Base-by-base conservation (phyloP, 805 yeast genomes). In the Barnettozyma californica region DNA sequence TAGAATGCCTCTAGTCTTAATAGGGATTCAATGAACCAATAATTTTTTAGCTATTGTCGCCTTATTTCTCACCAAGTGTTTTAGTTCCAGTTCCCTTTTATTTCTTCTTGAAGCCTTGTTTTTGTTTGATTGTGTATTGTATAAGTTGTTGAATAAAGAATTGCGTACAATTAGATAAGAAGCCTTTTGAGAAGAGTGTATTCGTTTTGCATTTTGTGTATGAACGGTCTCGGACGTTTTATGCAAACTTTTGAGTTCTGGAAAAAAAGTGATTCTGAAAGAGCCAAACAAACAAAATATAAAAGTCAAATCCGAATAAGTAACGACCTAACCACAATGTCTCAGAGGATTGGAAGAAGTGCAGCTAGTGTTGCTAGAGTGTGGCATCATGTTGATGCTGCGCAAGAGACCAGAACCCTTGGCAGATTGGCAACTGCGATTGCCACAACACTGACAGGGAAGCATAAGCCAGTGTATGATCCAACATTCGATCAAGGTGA, bases 301-400 rank as follows among this genome's bases (percentile, higher is more conserved):
- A 29, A 13, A 29, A n/a, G n/a, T 13, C 33, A 29, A 29, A 16
- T 9, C 21, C 16, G 6, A 18, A 16, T 9, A 35, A 35, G 13
- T 18, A 18, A 35, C 38, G 14, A 9, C 23, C 3, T 4, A 27
- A 10, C 31, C 16, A 29, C n/a, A 29, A 60, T 60, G 64, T 61
- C 65, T 6, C 62, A 59, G 50, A 58, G 60, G 49, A 23, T 61
- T 5, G 65, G 65, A 48, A 61, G 65, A 59, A 79, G 89, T 4
- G 87, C 84, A 5, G 73, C 83, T 19, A 87, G 95, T 3, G 81
- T 87, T 56, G 84, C 96, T 38, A 77, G 96, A 56, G 75, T 84
- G 39, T 94, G 99, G 99, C 98, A 92, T 64, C 96, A 91, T 64
- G 87, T 94, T 33, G 98, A 95, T 65, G 77, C 89, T 33, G 87